Evolutionary conservation across 192 early-diverging fungal genomes (phyloP), one percentile per base, ranked within the genome.

Genomic region (Umbelopsis isabellina): DNA sequence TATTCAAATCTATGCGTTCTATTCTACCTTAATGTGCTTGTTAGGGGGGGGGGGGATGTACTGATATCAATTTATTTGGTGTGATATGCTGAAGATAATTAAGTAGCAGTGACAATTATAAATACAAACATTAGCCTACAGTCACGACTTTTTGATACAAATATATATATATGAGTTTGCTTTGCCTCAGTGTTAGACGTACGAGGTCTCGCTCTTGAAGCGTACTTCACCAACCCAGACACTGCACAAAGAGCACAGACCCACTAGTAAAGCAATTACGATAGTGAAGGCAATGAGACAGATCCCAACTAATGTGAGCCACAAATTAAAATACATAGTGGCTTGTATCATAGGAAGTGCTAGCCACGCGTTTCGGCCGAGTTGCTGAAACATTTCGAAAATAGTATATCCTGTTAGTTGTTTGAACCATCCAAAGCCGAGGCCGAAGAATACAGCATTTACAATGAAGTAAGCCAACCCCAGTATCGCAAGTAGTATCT

Each of bases 391-490:
- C 55, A 61, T 61, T 61, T 61, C 55, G 18, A 61, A 35, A 35
- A 61, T 61, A 15, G 55, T 61, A 25, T 61, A 61, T 61, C 55
- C 55, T 30, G 55, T 61, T 5, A 61, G 25, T 4, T 8, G 9
- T 18, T 61, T 61, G 55, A 61, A 61, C 55, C 55, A 61, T 35
- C 55, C 55, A 35, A 61, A 61, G 10, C 55, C 55, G 13, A 61
- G 27, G 13, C 55, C 55, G 6, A 61, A 30, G 4, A 61, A 35
- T 33, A 61, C 55, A 18, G n/a, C 27, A 18, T 61, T 61, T 2
- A 33, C 55, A 33, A 61, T 35, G 27, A 35, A 16, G 5, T 25
- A 22, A 2, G 16, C 27, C 1, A 61, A 3, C 2, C 23, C 30
- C 1, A 35, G 2, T 33, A 61, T 16, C 7, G 27, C 55, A 5